These are phyloP conservation scores for Boletellus deceptivus DNA, from an alignment of 1,284 basidiomycete genomes.

Conservation along the genomic window DNA sequence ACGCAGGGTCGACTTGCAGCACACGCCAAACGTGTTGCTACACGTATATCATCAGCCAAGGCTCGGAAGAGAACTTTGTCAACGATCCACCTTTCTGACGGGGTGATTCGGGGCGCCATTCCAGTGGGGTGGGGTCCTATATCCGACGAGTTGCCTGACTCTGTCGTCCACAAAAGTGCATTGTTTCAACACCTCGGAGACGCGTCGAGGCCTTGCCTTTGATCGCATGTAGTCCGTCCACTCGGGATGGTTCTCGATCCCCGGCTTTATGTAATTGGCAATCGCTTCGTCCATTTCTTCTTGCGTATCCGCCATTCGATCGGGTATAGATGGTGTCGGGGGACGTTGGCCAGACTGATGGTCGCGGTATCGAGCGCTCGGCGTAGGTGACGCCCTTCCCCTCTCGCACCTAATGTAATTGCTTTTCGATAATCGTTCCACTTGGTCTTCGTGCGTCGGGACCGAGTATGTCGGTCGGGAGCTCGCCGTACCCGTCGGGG, in stretches of 20 bases:
- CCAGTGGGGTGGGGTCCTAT: conserved; percentile 38
- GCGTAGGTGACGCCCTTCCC: conserved; percentile 14
- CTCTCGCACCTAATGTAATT: conserved; percentile 13
- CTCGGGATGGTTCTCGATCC: conserved; percentile 39
- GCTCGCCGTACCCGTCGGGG: conserved; percentile 3
- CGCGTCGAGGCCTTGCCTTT: conserved; percentile 40
- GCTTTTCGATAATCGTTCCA: conserved; percentile 29
- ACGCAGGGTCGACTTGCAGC: conserved; percentile 45
- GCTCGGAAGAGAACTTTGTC: background rate
- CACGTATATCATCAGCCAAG: conserved; percentile 2
- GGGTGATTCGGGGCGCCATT: conserved; percentile 29
- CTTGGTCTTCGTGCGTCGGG: conserved; percentile 26
- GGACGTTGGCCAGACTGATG: conserved; percentile 1
- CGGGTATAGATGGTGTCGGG: conserved; percentile 26
- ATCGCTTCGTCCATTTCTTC: conserved; percentile 39
- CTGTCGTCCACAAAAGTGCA: conserved; percentile 47
- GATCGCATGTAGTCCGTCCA: conserved; percentile 44
- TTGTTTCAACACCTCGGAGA: conserved; percentile 42
- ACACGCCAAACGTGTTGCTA: conserved; percentile 57
- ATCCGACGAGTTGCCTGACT: conserved; percentile 42
- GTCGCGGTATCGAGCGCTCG: conserved; percentile 3
- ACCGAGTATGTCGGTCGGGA: conserved; percentile 9
- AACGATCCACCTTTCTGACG: conserved; percentile 37
- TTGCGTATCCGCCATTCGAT: conserved; percentile 33
- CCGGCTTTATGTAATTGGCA: conserved; percentile 37